These are phyloP conservation scores for Panus rudis DNA, from an alignment of 768 basidiomycete species.

Conservation along the genomic window DNA sequence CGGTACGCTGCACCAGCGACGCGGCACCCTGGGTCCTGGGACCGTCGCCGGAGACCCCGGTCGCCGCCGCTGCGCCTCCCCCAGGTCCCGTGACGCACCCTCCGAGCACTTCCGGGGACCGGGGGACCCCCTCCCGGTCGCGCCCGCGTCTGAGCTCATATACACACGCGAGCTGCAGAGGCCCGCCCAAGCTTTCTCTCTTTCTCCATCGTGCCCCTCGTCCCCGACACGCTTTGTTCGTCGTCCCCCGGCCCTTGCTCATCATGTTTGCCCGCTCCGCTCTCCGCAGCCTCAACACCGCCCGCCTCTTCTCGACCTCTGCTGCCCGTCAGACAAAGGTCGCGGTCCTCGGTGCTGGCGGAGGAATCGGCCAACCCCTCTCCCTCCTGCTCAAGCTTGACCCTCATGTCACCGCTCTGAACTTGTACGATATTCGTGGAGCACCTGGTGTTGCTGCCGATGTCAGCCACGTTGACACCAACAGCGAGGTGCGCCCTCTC, in stretches of 20 bases:
- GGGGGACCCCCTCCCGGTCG: too few species aligned
- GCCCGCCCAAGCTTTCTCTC: too few species aligned
- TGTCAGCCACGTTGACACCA: slow-evolving; percentile 89
- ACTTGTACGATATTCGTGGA: slow-evolving; percentile 91
- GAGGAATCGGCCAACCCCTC: slow-evolving; percentile 97
- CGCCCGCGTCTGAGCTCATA: too few species aligned
- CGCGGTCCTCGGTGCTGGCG: slow-evolving; percentile 95
- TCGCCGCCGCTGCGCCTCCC: too few species aligned
- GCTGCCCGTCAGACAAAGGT: slow-evolving; percentile 75
- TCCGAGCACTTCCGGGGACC: too few species aligned
- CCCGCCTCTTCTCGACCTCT: slow-evolving; percentile 73
- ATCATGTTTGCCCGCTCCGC: slow-evolving; percentile 64
- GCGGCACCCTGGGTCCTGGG: too few species aligned
- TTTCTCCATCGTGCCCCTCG: too few species aligned
- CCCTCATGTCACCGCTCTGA: slow-evolving; percentile 80
- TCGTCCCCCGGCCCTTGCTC: slow-evolving; percentile 6
- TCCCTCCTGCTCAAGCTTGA: slow-evolving; percentile 91
- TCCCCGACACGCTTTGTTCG: too few species aligned
- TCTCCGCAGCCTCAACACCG: slow-evolving; percentile 45
- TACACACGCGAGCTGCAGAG: too few species aligned
- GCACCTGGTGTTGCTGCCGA: slow-evolving; percentile 97
- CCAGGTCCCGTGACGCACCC: too few species aligned
- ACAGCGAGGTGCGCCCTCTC: slow-evolving; percentile 57
- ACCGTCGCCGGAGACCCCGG: too few species aligned
- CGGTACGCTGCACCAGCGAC: too few species aligned